phyloP scores from a whole-genome alignment of 2,329 filamentous ascomycete species.

The Cryphonectria carpinicola region DNA sequence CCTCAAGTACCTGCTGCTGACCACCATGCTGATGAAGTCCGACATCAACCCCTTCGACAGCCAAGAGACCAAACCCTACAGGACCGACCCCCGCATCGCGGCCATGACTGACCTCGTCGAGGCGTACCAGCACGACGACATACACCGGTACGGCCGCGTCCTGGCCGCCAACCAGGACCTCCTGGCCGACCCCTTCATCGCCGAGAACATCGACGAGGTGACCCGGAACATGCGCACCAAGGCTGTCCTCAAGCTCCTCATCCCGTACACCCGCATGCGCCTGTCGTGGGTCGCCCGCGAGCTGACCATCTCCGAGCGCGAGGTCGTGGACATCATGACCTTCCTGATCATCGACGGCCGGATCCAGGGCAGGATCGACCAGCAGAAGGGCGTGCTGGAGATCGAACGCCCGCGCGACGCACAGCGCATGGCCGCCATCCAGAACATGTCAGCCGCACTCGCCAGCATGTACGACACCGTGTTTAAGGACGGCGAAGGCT shows the following conservation, averaged over 20 bases:
- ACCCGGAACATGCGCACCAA: conserved; percentile 98
- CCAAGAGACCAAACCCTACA: conserved; percentile 98
- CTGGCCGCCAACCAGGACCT: conserved; percentile 87
- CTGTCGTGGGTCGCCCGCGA: conserved; percentile 85
- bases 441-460: conserved; percentile 73
- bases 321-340: conserved; percentile 94
- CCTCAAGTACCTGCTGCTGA: conserved; percentile 92
- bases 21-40: conserved; percentile 98
- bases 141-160: conserved; percentile 87
- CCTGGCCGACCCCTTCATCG: conserved; percentile 90
- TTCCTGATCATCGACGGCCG: conserved; percentile 91
- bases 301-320: conserved; percentile 80
- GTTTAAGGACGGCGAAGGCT: conserved; percentile 78
- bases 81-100: conserved; percentile 89
- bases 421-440: conserved; percentile 73
- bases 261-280: conserved; percentile 92
- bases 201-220: conserved; percentile 98
- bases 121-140: conserved; percentile 93
- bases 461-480: conserved; percentile 70
- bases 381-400: conserved; percentile 81
- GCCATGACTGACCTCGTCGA: conserved; percentile 98
- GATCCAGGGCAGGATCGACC: conserved; percentile 85
- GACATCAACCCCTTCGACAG: conserved; percentile 99
- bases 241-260: conserved; percentile 89
- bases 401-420: conserved; percentile 75